Evolutionary conservation across 139 green algal species (phyloP).

Genomic region (Zygnema cylindricum): DNA sequence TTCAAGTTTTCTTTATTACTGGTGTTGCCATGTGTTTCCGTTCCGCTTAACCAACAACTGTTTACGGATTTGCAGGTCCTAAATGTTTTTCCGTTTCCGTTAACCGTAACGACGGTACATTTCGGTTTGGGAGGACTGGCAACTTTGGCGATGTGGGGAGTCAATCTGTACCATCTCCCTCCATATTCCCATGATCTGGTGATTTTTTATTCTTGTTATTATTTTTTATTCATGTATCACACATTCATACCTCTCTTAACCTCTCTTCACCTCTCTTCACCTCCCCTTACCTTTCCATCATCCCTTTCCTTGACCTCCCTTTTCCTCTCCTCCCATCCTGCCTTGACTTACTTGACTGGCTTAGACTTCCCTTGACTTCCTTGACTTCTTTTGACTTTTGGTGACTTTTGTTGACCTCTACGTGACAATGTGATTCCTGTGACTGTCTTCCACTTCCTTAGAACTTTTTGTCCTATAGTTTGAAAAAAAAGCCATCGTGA

Average conservation of each 20-base stretch:
- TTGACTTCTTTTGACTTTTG: too few relatives aligned
- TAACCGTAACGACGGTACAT: not conserved
- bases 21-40: too few relatives aligned
- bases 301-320: not conserved
- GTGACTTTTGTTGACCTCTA: too few relatives aligned
- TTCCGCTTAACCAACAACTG: too few relatives aligned
- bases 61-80: not conserved
- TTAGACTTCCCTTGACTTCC: not conserved
- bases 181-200: not conserved
- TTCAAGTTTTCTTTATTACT: too few relatives aligned
- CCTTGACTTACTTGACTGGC: not conserved
- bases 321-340: not conserved
- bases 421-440: too few relatives aligned
- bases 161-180: not conserved
- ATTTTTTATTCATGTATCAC: too few relatives aligned
- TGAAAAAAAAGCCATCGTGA: too few relatives aligned
- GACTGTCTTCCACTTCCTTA: too few relatives aligned
- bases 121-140: not conserved
- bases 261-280: not conserved
- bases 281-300: too few relatives aligned
- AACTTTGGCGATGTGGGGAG: not conserved
- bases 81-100: not conserved
- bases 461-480: too few relatives aligned
- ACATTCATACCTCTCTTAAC: too few relatives aligned
- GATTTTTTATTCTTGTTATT: not conserved